These are phyloP conservation scores for Leccinum truebloodii DNA, from an alignment of 768 basidiomycete genomes.

Conservation along the genomic window DNA sequence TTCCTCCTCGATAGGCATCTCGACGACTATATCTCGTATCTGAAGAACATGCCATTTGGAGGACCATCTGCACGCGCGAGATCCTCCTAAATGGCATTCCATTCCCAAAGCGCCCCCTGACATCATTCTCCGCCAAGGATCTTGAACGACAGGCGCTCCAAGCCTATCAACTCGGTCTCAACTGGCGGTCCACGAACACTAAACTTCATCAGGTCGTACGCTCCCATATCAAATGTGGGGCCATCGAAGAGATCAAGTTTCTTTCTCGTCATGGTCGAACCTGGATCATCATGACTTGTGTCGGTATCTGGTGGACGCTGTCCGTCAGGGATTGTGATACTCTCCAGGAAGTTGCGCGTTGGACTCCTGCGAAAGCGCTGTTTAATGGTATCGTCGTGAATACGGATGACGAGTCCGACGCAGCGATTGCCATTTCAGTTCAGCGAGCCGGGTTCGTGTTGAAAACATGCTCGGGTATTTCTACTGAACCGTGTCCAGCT, in stretches of 20 bases:
- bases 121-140: conserved; percentile 38
- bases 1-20: conserved; percentile 44
- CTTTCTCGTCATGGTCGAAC: conserved; percentile 44
- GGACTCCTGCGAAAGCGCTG: conserved; percentile 55
- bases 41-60: conserved; percentile 56
- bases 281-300: conserved; percentile 55
- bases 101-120: conserved; percentile 43
- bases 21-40: conserved; percentile 48
- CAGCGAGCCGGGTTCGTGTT: conserved; percentile 46
- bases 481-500: conserved; percentile 22
- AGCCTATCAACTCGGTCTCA: conserved; percentile 47
- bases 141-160: conserved; percentile 47
- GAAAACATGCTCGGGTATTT: conserved; percentile 5
- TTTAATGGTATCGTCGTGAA: conserved; percentile 57
- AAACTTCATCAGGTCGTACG: conserved; percentile 21
- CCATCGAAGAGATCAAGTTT: conserved; percentile 56
- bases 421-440: conserved; percentile 51
- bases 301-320: conserved; percentile 61
- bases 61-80: conserved; percentile 44
- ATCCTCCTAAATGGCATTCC: conserved; percentile 51
- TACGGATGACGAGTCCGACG: conserved; percentile 43
- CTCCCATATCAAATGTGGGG: conserved; percentile 37
- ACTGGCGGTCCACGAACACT: conserved; percentile 43
- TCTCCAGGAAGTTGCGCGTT: conserved; percentile 41
- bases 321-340: conserved; percentile 48